Base-by-base conservation (phyloP, 176 grass and related monocot genomes). In the Paspalum notatum region DNA sequence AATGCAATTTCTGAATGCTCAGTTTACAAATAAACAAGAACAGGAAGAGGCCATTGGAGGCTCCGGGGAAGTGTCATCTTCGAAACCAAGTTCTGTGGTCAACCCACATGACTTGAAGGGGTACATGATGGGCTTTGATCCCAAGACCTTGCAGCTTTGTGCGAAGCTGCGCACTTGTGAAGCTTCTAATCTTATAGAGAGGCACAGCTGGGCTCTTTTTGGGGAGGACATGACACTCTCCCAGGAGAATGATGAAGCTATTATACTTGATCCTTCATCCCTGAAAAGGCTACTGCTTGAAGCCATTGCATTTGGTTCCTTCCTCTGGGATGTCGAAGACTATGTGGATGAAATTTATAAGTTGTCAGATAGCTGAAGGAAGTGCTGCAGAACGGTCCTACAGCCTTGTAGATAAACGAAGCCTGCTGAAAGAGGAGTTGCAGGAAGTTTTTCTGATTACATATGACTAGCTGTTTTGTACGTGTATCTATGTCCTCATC, bases 301-400 rank as follows among this genome's bases (percentile, higher is more conserved):
- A 88, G 90, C 90, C 48, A 88, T 88, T 85, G 90, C 90, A 47
- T 91, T 91, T 39, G 90, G 90, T 74, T 91, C 90, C 42, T 91
- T 91, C 41, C 90, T 91, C 45, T 86, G 90, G 90, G 90, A 91
- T 71, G 79, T 79, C 6, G 90, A 91, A 79, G 86, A 82, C 47
- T 81, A 85, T 48, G 89, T 91, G 1, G 76, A 84, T 6, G 63
- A 70, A 65, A 87, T 91, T 72, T 91, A 81, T 44, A 77, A 72
- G 44, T 67, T 91, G 57, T 73, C 71, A 9, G 90, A 88, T 46
- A 85, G 26, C 72, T 91, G 69, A 88, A 82, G 62, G 47, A 71
- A 18, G 44, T 17, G 67, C 3, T 24, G 22, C 68, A 21, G 45
- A 40, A 85, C 27, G 66, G 54, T 71, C 20, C 41, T 78, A 41